A percentile compares a stretch with the other conserved stretches of the same genome.
phyloP scores from a whole-genome alignment of 371 early-diverging fungal genomes.

The Nosema bombycis region DNA sequence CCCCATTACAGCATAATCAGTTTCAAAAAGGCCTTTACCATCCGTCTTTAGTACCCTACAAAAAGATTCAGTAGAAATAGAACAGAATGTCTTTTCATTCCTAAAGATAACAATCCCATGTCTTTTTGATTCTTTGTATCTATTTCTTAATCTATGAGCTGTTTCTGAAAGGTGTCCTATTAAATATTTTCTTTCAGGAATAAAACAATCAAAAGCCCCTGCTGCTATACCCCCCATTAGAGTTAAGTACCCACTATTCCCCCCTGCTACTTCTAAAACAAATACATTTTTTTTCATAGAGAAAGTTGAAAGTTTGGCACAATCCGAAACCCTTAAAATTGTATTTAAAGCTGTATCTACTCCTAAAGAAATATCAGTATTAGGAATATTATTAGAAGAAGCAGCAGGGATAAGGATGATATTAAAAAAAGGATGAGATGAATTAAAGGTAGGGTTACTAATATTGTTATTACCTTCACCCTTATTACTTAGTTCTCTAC shows the following conservation, averaged over 20 bases:
- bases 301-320: slow-evolving; percentile 79
- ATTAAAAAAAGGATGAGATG: slow-evolving; percentile 66
- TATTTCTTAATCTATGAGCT: slow-evolving; percentile 46
- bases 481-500: neutral
- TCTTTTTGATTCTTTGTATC: slow-evolving; percentile 45
- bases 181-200: slow-evolving; percentile 68
- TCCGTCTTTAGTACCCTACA: slow-evolving; percentile 81
- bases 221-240: slow-evolving; percentile 77
- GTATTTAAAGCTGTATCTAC: slow-evolving; percentile 90
- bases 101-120: slow-evolving; percentile 49
- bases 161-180: slow-evolving; percentile 53
- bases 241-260: slow-evolving; percentile 85
- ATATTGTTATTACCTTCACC: slow-evolving; percentile 10
- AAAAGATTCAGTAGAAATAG: slow-evolving; percentile 72
- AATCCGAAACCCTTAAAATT: slow-evolving; percentile 82
- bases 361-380: slow-evolving; percentile 87
- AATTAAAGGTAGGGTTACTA: neutral
- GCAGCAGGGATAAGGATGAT: slow-evolving; percentile 88
- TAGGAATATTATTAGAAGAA: slow-evolving; percentile 91
- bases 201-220: slow-evolving; percentile 85
- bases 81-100: slow-evolving; percentile 50
- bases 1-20: slow-evolving; percentile 81
- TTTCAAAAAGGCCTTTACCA: slow-evolving; percentile 77
- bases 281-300: slow-evolving; percentile 82
- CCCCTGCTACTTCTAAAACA: slow-evolving; percentile 93